Conservation (phyloP, 805 yeast genomes). For the Yueomyces sinensis region DNA sequence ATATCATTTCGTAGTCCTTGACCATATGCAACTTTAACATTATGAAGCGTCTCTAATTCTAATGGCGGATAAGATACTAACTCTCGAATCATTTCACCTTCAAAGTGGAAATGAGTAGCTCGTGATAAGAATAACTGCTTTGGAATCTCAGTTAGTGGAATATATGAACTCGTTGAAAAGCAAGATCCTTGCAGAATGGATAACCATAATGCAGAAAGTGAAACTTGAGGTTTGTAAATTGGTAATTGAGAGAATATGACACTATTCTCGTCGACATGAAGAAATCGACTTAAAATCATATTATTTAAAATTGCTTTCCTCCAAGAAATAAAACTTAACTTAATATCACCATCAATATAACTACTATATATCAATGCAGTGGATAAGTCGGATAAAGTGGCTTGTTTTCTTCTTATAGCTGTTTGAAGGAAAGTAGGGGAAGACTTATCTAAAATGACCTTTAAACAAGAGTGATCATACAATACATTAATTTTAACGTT, state of each 20-base stretch:
- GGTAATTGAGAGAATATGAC: slow-evolving; percentile 84
- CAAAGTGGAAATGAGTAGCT: slow-evolving; percentile 77
- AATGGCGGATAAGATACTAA: slow-evolving; percentile 47
- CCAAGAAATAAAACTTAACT: not conserved
- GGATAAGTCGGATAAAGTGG: not conserved
- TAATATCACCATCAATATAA: not conserved
- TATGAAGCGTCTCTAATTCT: slow-evolving; percentile 48
- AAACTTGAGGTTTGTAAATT: slow-evolving; percentile 81
- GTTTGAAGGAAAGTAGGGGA: not conserved
- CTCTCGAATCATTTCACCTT: slow-evolving; percentile 85
- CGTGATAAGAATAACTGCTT: slow-evolving; percentile 55
- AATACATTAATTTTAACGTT: too few species aligned
- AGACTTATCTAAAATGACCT: not conserved
- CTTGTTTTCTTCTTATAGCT: not conserved
- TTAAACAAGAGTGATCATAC: not conserved
- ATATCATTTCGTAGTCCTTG: slow-evolving; percentile 79
- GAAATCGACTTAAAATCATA: not conserved
- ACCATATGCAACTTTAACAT: slow-evolving; percentile 60
- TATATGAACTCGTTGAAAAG: slow-evolving; percentile 61
- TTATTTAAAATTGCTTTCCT: not conserved
- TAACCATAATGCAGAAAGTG: slow-evolving; percentile 68
- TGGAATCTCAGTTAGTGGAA: slow-evolving; percentile 76
- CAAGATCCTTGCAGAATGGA: slow-evolving; percentile 50
- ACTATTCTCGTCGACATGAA: slow-evolving; percentile 11
- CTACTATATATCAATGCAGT: not conserved